A percentile compares a stretch with the other conserved stretches of the same genome.
Evolutionary conservation across 805 yeast species (phyloP).

Genomic region (Nadsonia fulvescens): DNA sequence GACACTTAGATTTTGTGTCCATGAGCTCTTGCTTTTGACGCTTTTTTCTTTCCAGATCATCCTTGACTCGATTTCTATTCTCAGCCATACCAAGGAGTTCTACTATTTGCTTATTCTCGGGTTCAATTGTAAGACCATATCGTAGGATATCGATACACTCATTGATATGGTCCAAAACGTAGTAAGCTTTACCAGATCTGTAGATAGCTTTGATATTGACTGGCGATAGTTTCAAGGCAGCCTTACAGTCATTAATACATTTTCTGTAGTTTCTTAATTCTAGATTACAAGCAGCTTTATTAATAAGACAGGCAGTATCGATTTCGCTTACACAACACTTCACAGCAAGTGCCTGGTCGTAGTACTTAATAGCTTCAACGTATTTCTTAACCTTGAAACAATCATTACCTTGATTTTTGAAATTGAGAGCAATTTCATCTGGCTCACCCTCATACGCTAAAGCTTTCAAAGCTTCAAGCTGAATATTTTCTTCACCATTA

Average conservation of each 20-base stretch:
- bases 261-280: slow-evolving; percentile 70
- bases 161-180: slow-evolving; percentile 43
- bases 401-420: slow-evolving; percentile 87
- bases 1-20: slow-evolving; percentile 19
- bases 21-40: slow-evolving; percentile 23
- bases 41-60: slow-evolving; percentile 14
- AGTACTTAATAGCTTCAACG: slow-evolving; percentile 58
- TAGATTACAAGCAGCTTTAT: slow-evolving; percentile 83
- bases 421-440: slow-evolving; percentile 73
- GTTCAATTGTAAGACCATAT: slow-evolving; percentile 39
- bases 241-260: slow-evolving; percentile 73
- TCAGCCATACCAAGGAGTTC: slow-evolving; percentile 11
- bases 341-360: slow-evolving; percentile 63
- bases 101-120: slow-evolving; percentile 26
- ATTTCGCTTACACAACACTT: slow-evolving; percentile 37
- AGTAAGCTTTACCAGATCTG: slow-evolving; percentile 69
- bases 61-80: slow-evolving; percentile 9
- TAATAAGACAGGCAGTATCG: slow-evolving; percentile 47
- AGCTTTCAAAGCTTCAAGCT: slow-evolving; percentile 76
- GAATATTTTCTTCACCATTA: slow-evolving; percentile 46
- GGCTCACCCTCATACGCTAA: slow-evolving; percentile 94
- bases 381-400: slow-evolving; percentile 55
- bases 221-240: slow-evolving; percentile 46
- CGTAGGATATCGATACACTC: slow-evolving; percentile 53
- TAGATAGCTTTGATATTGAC: slow-evolving; percentile 67